Conservation (phyloP, 768 basidiomycete genomes). For the Sporobolomyces roseus region DNA sequence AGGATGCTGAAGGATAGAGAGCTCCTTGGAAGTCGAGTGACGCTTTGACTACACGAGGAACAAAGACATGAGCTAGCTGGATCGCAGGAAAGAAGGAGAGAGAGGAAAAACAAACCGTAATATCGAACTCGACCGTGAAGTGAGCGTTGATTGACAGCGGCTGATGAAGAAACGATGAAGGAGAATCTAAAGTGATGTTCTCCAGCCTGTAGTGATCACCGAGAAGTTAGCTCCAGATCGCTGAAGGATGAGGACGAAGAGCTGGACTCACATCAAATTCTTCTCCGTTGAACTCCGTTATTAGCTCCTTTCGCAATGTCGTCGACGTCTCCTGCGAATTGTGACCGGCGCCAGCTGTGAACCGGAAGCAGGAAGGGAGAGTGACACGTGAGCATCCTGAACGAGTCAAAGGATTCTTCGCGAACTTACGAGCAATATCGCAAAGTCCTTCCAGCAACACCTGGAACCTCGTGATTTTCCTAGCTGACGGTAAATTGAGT, state of each 20-base stretch:
- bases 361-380: too few species aligned
- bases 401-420: background rate
- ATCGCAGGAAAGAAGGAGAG: background rate
- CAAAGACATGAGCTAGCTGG: background rate
- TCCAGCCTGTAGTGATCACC: too few species aligned
- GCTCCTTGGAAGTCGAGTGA: constrained; percentile 14
- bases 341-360: constrained; percentile 6
- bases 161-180: constrained; percentile 27
- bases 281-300: constrained; percentile 12
- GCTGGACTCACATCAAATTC: constrained; percentile 14
- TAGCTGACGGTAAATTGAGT: constrained; percentile 15
- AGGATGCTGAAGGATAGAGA: background rate
- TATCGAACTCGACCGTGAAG: constrained; percentile 20
- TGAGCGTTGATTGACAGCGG: constrained; percentile 10
- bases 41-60: constrained; percentile 26
- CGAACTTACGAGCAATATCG: constrained; percentile 17
- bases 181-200: constrained; percentile 30
- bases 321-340: constrained; percentile 3
- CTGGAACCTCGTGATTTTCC: constrained; percentile 10
- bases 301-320: constrained; percentile 21
- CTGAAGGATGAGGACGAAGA: too few species aligned
- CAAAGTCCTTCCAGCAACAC: constrained; percentile 30
- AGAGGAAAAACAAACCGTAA: background rate
- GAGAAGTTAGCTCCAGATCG: too few species aligned
- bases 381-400: too few species aligned